Base-by-base conservation (phyloP, 2,329 filamentous ascomycete genomes). In the Aspergillus quadricinctus region DNA sequence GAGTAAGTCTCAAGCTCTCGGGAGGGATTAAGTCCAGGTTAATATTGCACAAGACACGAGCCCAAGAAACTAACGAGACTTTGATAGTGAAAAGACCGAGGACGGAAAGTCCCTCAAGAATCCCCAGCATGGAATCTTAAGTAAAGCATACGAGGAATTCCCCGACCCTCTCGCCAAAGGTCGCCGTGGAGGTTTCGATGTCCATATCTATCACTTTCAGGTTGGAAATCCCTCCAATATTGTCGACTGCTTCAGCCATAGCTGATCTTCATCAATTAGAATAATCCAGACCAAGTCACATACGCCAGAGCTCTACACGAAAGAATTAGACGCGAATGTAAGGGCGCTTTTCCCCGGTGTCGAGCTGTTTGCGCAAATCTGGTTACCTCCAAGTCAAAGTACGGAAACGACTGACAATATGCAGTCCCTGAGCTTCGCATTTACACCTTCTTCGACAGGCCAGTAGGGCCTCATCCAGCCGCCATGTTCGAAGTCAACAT, bases 401-500 rank as follows among this genome's bases (percentile, higher is more conserved):
- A n/a, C 10, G 28, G 17, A 51, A 52, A 17, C 50, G 37, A 56
- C 23, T 50, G n/a, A 27, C 19, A 9, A 3, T n/a, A 9, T 35
- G 17, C 58, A 92, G 89, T 96, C 67, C 91, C 92, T 8, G 92
- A 96, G 70, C 79, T 96, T 19, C 83, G 91, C 53, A 88, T 95
- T 64, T 96, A 96, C 71, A 79, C 74, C 14, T 78, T 96, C 62
- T 95, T 85, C 83, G 88, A 94, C 62, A 74, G 77, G 14, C 90
- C 92, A 0, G 74, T 96, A 28, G 92, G 92, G 0, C 92, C 92
- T 0, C 92, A 96, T 71, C 87, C 88, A 0, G 73, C 91, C 0
- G 88, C 86, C 52, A 96, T 96, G 91, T 96, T 96, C 66, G 92
- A 97, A 74, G 90, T 96, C 48, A 95, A 95, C 64, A 48, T 96